Conservation (phyloP, 352 stramenopile genomes). For the Pythium vanterpoolii region DNA sequence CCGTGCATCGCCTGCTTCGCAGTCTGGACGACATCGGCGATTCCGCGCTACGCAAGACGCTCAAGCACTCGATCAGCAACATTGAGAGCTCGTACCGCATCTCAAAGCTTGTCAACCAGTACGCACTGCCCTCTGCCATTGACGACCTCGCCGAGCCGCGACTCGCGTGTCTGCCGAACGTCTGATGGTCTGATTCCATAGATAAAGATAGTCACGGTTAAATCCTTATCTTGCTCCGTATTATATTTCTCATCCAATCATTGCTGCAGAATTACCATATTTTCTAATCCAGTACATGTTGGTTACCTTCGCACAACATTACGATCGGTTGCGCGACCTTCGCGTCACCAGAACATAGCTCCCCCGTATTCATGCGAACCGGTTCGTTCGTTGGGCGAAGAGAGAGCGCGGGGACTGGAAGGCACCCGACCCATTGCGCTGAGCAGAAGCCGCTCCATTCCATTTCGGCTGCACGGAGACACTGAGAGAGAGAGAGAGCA, state of each 20-base stretch:
- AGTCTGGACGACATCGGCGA: conserved; percentile 65
- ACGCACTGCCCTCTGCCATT: conserved; percentile 51
- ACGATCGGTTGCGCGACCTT: conserved; percentile 10
- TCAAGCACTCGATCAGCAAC: conserved; percentile 71
- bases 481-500: conserved; percentile 1
- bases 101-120: conserved; percentile 53
- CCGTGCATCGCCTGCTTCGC: conserved; percentile 52
- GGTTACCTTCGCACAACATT: conserved; percentile 11
- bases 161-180: conserved; percentile 16
- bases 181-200: neutral
- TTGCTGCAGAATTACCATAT: neutral
- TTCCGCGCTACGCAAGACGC: conserved; percentile 37
- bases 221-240: neutral
- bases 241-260: neutral
- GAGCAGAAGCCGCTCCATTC: neutral
- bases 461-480: neutral
- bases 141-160: conserved; percentile 39
- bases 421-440: too few relatives aligned
- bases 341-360: conserved; percentile 1
- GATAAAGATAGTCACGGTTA: neutral
- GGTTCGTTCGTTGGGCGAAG: conserved; percentile 20
- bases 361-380: neutral
- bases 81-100: conserved; percentile 79
- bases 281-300: neutral
- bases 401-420: neutral